Evolutionary conservation across 495 filamentous ascomycete species (phyloP), one percentile per base, ranked within the genome.

Genomic region (Xylaria sp.): DNA sequence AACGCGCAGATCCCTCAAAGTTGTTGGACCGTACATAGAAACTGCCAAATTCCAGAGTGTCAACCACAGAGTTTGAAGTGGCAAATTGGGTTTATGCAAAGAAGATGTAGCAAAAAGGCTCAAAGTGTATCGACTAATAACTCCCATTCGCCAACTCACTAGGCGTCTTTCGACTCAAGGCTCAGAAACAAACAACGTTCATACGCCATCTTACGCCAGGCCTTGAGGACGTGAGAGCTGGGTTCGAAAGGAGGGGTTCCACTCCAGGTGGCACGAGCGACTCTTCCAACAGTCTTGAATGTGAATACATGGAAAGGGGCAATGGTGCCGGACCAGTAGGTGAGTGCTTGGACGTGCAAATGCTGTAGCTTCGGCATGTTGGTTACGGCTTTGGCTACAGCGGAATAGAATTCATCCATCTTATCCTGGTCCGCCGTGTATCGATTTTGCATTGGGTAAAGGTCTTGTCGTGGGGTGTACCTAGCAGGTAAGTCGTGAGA

Each of bases 241-340:
- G 64, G 64, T 21, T 67, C 62, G 43, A 50, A 65, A 26, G 44
- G 43, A n/a, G 62, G 62, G 3, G n/a, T 50, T 17, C 62, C 62
- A 11, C 41, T 35, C 62, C 62, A 65, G 12, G 44, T 65, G 19
- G 62, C 62, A 12, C 4, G 29, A n/a, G 26, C 41, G 14, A 5
- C 7, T 48, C 44, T 65, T 1, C 31, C 62, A 14, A 52, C 44
- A n/a, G 21, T 65, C 24, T 35, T 37, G 24, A 65, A 50, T 12
- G 31, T 11, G 48, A 67, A 67, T 31, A 41, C 31, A 31, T 67
- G 64, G 33, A 53, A 55, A 17, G 64, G 64, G 12, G 29, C 46
- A 5, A 55, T 53, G 9, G 3, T 4, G 19, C 48, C 33, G 35
- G 15, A 11, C 64, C 48, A 67, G 48, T 53, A 67, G 12, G 48